Base-by-base conservation (phyloP, 2,329 filamentous ascomycete genomes). In the Fusarium sp. region DNA sequence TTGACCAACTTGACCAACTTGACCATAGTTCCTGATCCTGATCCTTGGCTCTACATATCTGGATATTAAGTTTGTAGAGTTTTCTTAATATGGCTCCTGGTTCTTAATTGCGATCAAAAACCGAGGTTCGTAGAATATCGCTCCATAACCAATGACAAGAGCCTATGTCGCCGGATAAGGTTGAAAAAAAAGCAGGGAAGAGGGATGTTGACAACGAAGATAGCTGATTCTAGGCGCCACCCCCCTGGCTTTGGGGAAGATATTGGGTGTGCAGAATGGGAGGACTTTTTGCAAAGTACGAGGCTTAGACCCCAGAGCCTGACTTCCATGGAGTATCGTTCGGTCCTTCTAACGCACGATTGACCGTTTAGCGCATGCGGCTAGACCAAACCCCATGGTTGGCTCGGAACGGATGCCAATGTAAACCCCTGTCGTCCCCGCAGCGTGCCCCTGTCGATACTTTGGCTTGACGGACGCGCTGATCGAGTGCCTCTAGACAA, bases 271-370 rank as follows among this genome's bases (percentile, higher is more conserved):
- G 51, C 35, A 47, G 31, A 38, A 53, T 36, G 34, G 49, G 46
- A 70, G 68, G 68, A 48, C 68, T 70, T 70, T 70, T 70, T 70
- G 68, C 50, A 58, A 64, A 61, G 65, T 58, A 47, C 47, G 68
- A 70, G 68, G 68, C 68, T 70, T 70, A 70, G 68, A 70, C 68
- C 55, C 58, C 61, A 50, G 54, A 43, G 55, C 53, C 61, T 49
- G 58, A 58, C 68, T 70, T 70, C 68, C 42, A 70, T 70, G 58
- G 64, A 70, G 56, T 65, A 64, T 70, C 68, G 68, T 61, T 70
- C 68, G 68, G 68, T 70, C 68, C 68, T 70, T 70, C 68, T 70
- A 70, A 70, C 65, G 66, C 68, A 68, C 68, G 68, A 70, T 70
- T 68, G 56, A 66, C 50, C 53, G 53, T 58, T 61, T 70, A 68